These are phyloP conservation scores for Gleditsia sinensis DNA, from an alignment of 306 rosid species.

Conservation along the genomic window DNA sequence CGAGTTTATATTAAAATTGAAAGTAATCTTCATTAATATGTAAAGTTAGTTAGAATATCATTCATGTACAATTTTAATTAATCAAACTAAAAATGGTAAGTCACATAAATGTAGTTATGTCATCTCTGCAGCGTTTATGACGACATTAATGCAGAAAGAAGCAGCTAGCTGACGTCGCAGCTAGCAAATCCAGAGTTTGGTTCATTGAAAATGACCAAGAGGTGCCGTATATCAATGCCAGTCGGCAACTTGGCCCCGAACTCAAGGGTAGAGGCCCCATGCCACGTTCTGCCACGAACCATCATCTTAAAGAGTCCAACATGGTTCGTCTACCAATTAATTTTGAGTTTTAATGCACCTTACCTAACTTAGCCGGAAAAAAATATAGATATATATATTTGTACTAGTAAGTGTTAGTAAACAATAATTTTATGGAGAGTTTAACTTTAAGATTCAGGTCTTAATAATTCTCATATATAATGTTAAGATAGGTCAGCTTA, in stretches of 20 bases:
- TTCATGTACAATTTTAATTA: too few relatives aligned
- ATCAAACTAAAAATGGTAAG: too few relatives aligned
- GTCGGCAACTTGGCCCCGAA: neutral
- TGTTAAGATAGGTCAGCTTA: too few relatives aligned
- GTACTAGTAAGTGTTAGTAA: too few relatives aligned
- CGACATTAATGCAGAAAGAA: neutral
- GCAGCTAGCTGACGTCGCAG: neutral
- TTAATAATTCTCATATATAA: too few relatives aligned
- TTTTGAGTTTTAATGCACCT: neutral
- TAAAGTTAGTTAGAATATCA: too few relatives aligned
- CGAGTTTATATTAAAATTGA: too few relatives aligned
- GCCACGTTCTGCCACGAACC: conserved; percentile 1
- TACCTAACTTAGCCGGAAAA: neutral
- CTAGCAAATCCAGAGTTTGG: neutral
- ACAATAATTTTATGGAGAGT: too few relatives aligned
- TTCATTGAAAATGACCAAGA: neutral
- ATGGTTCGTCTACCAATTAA: neutral
- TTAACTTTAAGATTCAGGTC: too few relatives aligned
- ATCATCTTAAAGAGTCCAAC: neutral
- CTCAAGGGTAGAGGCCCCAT: neutral
- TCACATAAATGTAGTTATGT: neutral
- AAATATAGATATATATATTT: neutral
- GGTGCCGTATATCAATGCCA: neutral
- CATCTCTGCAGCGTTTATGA: neutral
- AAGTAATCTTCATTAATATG: too few relatives aligned